A percentile compares a stretch with the other conserved stretches of the same genome.
Evolutionary conservation across 208 protist species (phyloP).

Genomic region (Leishmania tarentolae): DNA sequence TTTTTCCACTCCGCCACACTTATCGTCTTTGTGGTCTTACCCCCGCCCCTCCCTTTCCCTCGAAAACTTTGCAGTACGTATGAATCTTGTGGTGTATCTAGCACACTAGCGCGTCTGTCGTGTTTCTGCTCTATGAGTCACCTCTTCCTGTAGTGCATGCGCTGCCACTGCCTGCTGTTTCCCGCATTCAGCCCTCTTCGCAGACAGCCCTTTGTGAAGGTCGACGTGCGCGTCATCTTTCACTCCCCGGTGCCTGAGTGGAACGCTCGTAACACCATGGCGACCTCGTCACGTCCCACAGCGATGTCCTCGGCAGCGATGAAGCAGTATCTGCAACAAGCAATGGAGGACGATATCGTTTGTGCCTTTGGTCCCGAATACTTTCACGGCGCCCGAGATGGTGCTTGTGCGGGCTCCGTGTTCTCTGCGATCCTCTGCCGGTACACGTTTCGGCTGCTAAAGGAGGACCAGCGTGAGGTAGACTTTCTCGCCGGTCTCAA

Average conservation of each 20-base stretch:
- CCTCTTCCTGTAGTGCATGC: not conserved
- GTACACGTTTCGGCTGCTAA: slow-evolving; percentile 49
- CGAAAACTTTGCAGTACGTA: not conserved
- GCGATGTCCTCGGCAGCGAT: not conserved
- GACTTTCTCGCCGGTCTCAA: slow-evolving; percentile 44
- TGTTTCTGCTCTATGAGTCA: not conserved
- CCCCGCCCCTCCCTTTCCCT: not conserved
- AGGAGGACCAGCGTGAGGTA: slow-evolving; percentile 50
- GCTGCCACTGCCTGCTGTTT: not conserved
- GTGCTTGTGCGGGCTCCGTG: slow-evolving; percentile 47
- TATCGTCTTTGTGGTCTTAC: not conserved
- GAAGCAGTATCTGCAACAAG: slow-evolving; percentile 35
- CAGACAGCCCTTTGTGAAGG: not conserved
- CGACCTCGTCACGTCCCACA: not conserved
- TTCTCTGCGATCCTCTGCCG: slow-evolving; percentile 38
- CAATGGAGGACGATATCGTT: slow-evolving; percentile 71
- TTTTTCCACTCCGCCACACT: not conserved
- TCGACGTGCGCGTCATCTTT: not conserved
- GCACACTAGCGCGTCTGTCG: not conserved
- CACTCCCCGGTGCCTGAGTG: not conserved
- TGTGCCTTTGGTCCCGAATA: slow-evolving; percentile 80
- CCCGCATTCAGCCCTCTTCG: not conserved
- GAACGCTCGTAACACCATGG: not conserved
- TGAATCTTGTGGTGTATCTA: not conserved
- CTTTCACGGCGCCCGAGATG: slow-evolving; percentile 70